These are phyloP conservation scores for Mortierella sp. DNA, from an alignment of 371 early-diverging fungal genomes.

Conservation along the genomic window DNA sequence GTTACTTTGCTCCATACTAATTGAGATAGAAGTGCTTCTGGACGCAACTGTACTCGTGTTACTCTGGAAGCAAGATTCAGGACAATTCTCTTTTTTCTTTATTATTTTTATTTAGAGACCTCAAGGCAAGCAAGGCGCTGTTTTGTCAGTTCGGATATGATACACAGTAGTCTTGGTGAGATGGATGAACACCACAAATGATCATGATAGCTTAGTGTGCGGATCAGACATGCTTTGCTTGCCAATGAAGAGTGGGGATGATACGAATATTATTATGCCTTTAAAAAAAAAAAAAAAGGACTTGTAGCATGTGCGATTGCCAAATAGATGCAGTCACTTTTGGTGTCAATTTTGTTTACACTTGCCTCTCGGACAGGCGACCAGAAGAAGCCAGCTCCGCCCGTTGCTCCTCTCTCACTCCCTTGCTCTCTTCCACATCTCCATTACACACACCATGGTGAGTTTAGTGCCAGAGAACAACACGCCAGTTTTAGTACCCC, in stretches of 20 bases:
- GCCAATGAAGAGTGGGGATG: background rate
- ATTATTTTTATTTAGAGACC: too few species aligned
- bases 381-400: constrained; percentile 6
- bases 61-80: too few species aligned
- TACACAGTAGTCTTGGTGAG: background rate
- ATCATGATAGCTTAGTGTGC: background rate
- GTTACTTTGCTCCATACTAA: constrained; percentile 76
- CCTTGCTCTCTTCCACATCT: background rate
- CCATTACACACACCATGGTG: constrained; percentile 10
- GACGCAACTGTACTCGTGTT: too few species aligned
- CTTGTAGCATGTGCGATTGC: background rate
- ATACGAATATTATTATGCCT: background rate
- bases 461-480: background rate
- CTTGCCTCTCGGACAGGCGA: background rate
- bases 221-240: background rate
- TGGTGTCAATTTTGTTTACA: background rate
- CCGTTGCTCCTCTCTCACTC: background rate
- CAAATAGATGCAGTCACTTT: constrained; percentile 1
- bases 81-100: too few species aligned
- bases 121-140: background rate
- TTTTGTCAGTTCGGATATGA: background rate
- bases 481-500: background rate
- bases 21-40: background rate
- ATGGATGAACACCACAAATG: background rate
- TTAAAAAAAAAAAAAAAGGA: background rate